Evolutionary conservation across 371 early-diverging fungal genomes (phyloP).

Genomic region (Globomyces sp.): DNA sequence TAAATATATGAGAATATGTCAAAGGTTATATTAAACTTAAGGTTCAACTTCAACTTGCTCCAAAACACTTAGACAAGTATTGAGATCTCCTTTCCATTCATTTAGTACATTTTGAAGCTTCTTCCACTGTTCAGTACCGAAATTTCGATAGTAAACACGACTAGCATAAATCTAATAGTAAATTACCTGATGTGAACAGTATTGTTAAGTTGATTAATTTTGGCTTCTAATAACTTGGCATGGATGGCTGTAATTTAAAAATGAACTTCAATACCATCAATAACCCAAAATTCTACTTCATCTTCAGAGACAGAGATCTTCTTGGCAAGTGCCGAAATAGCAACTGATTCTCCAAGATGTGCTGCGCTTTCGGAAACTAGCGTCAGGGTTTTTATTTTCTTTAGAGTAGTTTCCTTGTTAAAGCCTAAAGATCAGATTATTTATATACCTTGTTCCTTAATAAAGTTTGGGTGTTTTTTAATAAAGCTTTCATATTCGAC

Average conservation of each 20-base stretch:
- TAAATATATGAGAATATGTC: no score
- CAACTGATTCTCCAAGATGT: conserved; percentile 64
- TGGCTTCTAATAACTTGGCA: conserved; percentile 89
- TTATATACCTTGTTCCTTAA: conserved; percentile 47
- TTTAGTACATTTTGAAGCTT: conserved; percentile 65
- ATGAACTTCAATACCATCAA: conserved; percentile 57
- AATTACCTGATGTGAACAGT: conserved; percentile 55
- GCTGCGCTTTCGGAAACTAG: conserved; percentile 78
- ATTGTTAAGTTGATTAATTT: conserved; percentile 86
- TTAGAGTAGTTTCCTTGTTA: conserved; percentile 58
- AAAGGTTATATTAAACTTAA: not conserved
- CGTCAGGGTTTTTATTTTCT: conserved; percentile 84
- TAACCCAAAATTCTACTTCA: conserved; percentile 92
- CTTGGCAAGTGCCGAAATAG: conserved; percentile 71
- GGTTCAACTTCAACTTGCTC: conserved; percentile 47
- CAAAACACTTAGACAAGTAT: conserved; percentile 75
- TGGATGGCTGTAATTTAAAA: conserved; percentile 46
- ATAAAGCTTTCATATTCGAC: conserved; percentile 65
- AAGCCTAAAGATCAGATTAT: conserved; percentile 28
- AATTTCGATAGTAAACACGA: conserved; percentile 83
- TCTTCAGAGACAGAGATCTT: conserved; percentile 70
- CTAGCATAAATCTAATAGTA: conserved; percentile 34
- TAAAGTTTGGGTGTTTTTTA: conserved; percentile 48
- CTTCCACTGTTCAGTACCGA: conserved; percentile 80
- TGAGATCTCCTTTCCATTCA: conserved; percentile 78